phyloP scores from a whole-genome alignment of 2,329 filamentous ascomycete species.

The Ophiocordyceps australis region DNA sequence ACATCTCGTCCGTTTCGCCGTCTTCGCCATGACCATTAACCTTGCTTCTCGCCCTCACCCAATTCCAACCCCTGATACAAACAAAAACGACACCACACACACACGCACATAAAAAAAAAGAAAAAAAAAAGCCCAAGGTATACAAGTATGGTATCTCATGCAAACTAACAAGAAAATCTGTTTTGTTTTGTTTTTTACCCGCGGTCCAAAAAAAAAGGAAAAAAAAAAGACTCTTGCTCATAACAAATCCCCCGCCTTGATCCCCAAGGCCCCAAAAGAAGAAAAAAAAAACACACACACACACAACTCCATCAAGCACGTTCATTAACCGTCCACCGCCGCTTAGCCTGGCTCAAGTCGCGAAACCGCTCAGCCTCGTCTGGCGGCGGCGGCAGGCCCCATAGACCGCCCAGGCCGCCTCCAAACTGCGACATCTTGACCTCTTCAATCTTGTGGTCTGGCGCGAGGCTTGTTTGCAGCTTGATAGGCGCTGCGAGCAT shows the following conservation, averaged over 20 bases:
- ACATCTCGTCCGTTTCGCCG: no score
- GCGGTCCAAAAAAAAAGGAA: neutral
- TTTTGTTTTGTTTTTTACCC: no score
- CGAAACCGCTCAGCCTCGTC: constrained; percentile 25
- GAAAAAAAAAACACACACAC: constrained; percentile 1
- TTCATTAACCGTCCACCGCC: constrained; percentile 38
- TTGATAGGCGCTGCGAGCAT: constrained; percentile 16
- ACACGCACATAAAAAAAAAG: no score
- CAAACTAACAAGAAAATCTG: neutral
- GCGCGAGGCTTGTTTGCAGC: constrained; percentile 13
- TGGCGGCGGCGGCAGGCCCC: constrained; percentile 23
- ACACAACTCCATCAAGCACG: constrained; percentile 6
- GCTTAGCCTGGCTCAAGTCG: constrained; percentile 27
- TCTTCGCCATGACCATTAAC: no score
- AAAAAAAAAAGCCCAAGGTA: no score
- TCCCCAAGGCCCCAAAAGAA: neutral
- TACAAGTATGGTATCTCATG: no score
- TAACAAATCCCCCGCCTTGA: no score
- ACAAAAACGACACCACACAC: no score
- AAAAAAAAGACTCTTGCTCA: neutral
- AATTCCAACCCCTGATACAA: no score
- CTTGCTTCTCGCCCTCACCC: no score
- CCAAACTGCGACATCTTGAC: constrained; percentile 15
- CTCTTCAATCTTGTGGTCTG: constrained; percentile 13
- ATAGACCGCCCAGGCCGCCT: constrained; percentile 21